phyloP scores from a whole-genome alignment of 768 basidiomycete genomes.

The Panus rudis region DNA sequence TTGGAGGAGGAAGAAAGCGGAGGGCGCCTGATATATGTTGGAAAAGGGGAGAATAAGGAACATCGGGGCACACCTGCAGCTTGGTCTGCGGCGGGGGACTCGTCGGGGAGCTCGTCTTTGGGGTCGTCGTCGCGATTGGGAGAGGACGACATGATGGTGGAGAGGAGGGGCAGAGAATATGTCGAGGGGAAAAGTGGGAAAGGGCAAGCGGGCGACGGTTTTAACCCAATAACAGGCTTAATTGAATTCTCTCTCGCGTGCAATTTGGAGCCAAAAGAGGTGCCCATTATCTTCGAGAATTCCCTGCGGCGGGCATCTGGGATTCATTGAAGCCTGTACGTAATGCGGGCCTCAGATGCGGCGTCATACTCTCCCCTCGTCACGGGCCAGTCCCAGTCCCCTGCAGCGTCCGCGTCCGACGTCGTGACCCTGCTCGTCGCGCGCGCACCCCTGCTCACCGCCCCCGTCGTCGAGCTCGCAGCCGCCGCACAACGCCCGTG shows the following conservation, averaged over 20 bases:
- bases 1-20: slow-evolving; percentile 9
- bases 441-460: too few relatives aligned
- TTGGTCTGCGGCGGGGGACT: slow-evolving; percentile 29
- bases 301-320: slow-evolving; percentile 17
- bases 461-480: too few relatives aligned
- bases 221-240: slow-evolving; percentile 67
- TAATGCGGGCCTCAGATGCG: slow-evolving; percentile 28
- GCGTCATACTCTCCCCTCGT: slow-evolving; percentile 2
- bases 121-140: slow-evolving; percentile 46
- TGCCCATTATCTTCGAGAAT: slow-evolving; percentile 37
- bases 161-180: slow-evolving; percentile 28
- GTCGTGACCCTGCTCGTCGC: too few relatives aligned
- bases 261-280: slow-evolving; percentile 46
- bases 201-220: slow-evolving; percentile 59
- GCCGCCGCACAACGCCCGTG: too few relatives aligned
- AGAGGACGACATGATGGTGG: slow-evolving; percentile 53
- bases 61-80: slow-evolving; percentile 18
- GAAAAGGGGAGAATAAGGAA: too few relatives aligned
- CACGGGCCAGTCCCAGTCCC: slow-evolving; percentile 10
- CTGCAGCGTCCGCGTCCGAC: slow-evolving; percentile 3
- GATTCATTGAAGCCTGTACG: slow-evolving; percentile 36
- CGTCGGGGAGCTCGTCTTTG: slow-evolving; percentile 55
- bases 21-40: slow-evolving; percentile 15
- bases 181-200: slow-evolving; percentile 48
- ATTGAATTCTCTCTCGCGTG: slow-evolving; percentile 67